These are phyloP conservation scores for Phytophthora brassicae DNA, from an alignment of 352 stramenopile genomes.

Conservation along the genomic window DNA sequence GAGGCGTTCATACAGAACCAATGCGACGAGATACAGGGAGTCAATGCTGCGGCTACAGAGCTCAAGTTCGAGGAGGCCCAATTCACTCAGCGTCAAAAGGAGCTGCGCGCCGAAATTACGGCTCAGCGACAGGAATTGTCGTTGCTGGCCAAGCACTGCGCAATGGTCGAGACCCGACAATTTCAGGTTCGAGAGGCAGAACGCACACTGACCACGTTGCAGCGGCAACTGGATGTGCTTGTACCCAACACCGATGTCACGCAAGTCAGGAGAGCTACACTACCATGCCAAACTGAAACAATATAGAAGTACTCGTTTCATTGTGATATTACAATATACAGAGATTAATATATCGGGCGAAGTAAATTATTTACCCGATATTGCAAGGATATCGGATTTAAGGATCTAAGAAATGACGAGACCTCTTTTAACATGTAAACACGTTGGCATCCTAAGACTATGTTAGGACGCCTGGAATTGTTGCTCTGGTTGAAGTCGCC, in stretches of 20 bases:
- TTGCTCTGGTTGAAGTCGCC: no score
- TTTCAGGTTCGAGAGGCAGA: slow-evolving; percentile 44
- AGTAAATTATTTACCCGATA: neutral
- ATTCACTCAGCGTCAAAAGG: slow-evolving; percentile 54
- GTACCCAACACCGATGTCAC: neutral
- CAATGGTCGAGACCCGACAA: slow-evolving; percentile 32
- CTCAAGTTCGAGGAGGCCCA: slow-evolving; percentile 49
- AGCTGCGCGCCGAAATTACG: slow-evolving; percentile 44
- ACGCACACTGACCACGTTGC: slow-evolving; percentile 44
- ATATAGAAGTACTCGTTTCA: neutral
- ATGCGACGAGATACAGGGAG: slow-evolving; percentile 12
- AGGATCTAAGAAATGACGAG: no score
- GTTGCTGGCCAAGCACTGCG: slow-evolving; percentile 36
- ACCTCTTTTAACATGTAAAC: no score
- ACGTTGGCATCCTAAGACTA: no score
- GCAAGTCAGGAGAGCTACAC: neutral
- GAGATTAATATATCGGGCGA: no score
- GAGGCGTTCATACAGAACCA: slow-evolving; percentile 35
- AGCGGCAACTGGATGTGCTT: slow-evolving; percentile 35
- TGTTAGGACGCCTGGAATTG: no score
- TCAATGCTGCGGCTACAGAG: slow-evolving; percentile 32
- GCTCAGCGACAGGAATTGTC: slow-evolving; percentile 35
- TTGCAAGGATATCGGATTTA: no score
- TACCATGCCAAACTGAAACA: neutral
- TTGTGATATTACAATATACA: neutral